Conservation (phyloP, 306 rosid genomes). For the Sechiopsis laciniata region DNA sequence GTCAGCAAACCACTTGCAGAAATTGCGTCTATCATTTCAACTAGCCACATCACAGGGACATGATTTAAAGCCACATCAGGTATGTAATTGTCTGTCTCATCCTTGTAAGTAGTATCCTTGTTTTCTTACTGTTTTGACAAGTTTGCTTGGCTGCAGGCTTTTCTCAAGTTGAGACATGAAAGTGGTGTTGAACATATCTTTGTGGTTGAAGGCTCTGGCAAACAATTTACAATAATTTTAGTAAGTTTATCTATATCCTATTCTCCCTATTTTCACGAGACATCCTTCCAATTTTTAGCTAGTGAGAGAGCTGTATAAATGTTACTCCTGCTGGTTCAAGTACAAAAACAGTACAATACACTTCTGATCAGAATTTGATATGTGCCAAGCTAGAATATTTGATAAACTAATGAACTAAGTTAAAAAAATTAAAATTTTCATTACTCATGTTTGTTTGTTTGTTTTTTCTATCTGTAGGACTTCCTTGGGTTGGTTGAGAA, state of each 20-base stretch:
- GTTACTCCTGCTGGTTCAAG: neutral
- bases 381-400: neutral
- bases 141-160: conserved; percentile 57
- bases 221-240: conserved; percentile 67
- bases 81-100: conserved; percentile 31
- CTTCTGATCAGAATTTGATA: neutral
- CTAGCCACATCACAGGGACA: conserved; percentile 65
- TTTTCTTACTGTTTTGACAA: conserved; percentile 30
- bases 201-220: conserved; percentile 67
- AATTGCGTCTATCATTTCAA: conserved; percentile 70
- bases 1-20: conserved; percentile 94
- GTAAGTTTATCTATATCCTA: conserved; percentile 52
- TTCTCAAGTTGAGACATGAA: conserved; percentile 82
- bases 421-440: neutral
- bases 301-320: conserved; percentile 1
- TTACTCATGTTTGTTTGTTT: conserved; percentile 28
- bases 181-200: conserved; percentile 76
- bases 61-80: conserved; percentile 91
- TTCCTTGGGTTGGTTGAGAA: conserved; percentile 92
- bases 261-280: neutral
- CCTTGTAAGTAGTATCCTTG: conserved; percentile 1
- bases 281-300: neutral
- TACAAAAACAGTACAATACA: neutral
- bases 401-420: neutral
- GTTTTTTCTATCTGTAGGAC: conserved; percentile 45